A percentile compares a stretch with the other conserved stretches of the same genome.
These are phyloP conservation scores for Aspergillus affinis DNA, from an alignment of 495 filamentous ascomycete genomes.

Conservation along the genomic window DNA sequence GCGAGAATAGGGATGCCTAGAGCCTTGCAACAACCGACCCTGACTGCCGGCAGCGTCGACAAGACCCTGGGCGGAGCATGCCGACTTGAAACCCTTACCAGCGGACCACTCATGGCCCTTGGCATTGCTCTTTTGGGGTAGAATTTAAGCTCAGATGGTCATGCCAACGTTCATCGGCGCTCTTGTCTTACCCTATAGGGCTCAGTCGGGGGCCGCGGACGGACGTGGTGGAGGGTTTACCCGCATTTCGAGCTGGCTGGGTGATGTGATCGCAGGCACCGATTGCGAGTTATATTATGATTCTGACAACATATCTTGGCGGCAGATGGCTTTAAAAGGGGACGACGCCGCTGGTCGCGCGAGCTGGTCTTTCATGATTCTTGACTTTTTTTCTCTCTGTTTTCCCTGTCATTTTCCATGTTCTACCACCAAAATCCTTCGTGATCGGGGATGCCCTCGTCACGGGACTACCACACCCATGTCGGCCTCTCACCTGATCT, in stretches of 20 bases:
- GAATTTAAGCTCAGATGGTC: constrained; percentile 27
- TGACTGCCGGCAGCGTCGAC: constrained; percentile 25
- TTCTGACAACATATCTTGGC: constrained; percentile 35
- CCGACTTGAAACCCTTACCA: constrained; percentile 3
- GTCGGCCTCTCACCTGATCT: neutral
- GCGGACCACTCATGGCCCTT: constrained; percentile 16
- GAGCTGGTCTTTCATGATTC: neutral
- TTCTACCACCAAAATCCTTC: too few relatives aligned
- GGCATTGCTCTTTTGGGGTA: constrained; percentile 2
- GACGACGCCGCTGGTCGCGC: neutral
- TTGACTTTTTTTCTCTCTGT: neutral
- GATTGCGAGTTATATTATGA: constrained; percentile 32
- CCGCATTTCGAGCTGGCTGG: constrained; percentile 10
- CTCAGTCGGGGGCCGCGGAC: neutral
- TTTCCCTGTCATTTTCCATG: neutral
- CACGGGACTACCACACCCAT: neutral
- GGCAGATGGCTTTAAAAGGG: constrained; percentile 19
- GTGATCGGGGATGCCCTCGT: neutral
- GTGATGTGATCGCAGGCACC: constrained; percentile 40
- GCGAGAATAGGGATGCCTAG: neutral
- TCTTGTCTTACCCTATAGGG: constrained; percentile 5
- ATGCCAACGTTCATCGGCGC: constrained; percentile 18
- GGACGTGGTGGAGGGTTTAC: constrained; percentile 11
- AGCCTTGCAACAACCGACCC: constrained; percentile 29
- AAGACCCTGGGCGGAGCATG: neutral